A percentile compares a stretch with the other conserved stretches of the same genome.
These are phyloP conservation scores for Babesia ovis DNA, from an alignment of 169 alveolate species.

Conservation along the genomic window DNA sequence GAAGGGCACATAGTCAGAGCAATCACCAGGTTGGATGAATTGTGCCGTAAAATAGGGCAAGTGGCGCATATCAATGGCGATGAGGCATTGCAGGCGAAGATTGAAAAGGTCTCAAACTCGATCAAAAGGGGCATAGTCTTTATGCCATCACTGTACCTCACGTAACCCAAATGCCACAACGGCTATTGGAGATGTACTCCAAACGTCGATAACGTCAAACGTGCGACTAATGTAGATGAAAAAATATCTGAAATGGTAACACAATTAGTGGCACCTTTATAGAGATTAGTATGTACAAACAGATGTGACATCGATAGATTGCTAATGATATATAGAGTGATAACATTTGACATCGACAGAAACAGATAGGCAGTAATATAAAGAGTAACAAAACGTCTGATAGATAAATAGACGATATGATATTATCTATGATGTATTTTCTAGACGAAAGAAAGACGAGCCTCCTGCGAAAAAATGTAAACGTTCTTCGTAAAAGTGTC, in stretches of 20 bases:
- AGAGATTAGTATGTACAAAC: too few relatives aligned
- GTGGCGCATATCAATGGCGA: constrained; percentile 90
- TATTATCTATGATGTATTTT: not conserved
- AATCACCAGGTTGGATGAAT: constrained; percentile 87
- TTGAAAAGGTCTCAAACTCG: constrained; percentile 80
- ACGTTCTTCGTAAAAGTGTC: constrained; percentile 79
- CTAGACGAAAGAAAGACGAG: constrained; percentile 70
- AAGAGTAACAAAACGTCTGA: too few relatives aligned
- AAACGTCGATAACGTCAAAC: too few relatives aligned
- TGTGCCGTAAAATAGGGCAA: constrained; percentile 79
- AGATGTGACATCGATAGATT: too few relatives aligned
- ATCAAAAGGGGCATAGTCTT: constrained; percentile 92
- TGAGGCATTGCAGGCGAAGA: constrained; percentile 75
- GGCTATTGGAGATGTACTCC: too few relatives aligned
- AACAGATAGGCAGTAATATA: too few relatives aligned
- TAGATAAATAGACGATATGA: too few relatives aligned
- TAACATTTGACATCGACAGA: too few relatives aligned
- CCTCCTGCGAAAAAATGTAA: constrained; percentile 80
- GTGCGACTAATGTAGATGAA: too few relatives aligned
- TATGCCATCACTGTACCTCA: constrained; percentile 89
- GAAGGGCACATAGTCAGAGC: constrained; percentile 94
- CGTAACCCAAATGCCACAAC: constrained; percentile 32
- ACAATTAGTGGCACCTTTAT: too few relatives aligned
- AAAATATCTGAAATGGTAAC: too few relatives aligned
- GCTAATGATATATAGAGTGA: too few relatives aligned